These are phyloP conservation scores for Globisporangium heterothallicum DNA, from an alignment of 352 stramenopile species.

Conservation along the genomic window DNA sequence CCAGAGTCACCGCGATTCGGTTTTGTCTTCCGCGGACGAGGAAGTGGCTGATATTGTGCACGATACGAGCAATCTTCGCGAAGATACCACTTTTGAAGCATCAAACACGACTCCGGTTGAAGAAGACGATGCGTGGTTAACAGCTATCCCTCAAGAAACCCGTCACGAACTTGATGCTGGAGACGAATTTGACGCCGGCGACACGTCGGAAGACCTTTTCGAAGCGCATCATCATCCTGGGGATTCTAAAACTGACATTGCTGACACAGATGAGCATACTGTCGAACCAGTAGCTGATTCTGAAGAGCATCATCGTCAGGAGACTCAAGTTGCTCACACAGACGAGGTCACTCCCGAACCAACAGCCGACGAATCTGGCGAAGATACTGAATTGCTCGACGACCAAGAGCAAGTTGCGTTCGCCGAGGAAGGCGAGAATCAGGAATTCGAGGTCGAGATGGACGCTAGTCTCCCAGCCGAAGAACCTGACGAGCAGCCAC, in stretches of 20 bases:
- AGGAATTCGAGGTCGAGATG: not conserved
- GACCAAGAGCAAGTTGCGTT: not conserved
- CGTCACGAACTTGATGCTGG: not conserved
- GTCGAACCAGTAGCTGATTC: no score
- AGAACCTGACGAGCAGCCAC: slow-evolving; percentile 12
- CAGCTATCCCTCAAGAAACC: not conserved
- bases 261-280: no score
- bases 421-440: not conserved
- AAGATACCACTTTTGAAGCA: not conserved
- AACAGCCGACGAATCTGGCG: not conserved
- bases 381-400: not conserved
- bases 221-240: no score
- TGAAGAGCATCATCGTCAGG: not conserved
- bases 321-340: not conserved
- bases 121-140: not conserved
- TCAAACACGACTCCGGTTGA: not conserved
- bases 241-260: no score
- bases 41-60: not conserved
- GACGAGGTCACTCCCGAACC: not conserved
- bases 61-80: not conserved
- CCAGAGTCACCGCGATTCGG: slow-evolving; percentile 20
- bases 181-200: not conserved
- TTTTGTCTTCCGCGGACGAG: not conserved
- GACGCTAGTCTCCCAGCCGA: not conserved
- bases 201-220: no score